These are phyloP conservation scores for Lepiota venenata DNA, from an alignment of 768 basidiomycete species.

Conservation along the genomic window DNA sequence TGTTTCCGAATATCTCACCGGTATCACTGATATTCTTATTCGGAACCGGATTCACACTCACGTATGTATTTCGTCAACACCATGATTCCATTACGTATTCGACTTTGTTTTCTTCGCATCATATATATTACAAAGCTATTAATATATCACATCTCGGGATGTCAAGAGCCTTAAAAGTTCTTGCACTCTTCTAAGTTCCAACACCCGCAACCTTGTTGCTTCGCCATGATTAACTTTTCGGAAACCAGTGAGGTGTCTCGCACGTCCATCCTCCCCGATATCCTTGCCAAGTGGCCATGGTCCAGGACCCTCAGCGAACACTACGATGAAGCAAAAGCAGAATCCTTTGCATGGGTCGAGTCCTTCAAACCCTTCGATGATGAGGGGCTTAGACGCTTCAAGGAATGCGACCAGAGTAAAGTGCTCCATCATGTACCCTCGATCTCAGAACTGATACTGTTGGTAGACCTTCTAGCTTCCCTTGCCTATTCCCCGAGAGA, in stretches of 20 bases:
- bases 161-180: too few relatives aligned
- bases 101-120: too few relatives aligned
- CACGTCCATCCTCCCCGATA: constrained; percentile 3
- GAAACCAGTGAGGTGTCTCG: not conserved
- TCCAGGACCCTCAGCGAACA: constrained; percentile 7
- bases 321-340: constrained; percentile 10
- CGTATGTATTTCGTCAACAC: too few relatives aligned
- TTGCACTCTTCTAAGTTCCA: too few relatives aligned
- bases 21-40: too few relatives aligned
- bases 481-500: constrained; percentile 2
- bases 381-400: not conserved
- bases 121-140: too few relatives aligned
- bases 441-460: not conserved
- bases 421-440: not conserved
- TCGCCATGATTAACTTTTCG: not conserved
- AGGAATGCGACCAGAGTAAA: constrained; percentile 1
- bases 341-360: constrained; percentile 2
- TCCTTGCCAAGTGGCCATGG: constrained; percentile 2
- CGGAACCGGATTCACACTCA: too few relatives aligned
- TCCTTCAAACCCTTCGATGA: not conserved
- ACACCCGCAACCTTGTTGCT: too few relatives aligned
- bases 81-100: too few relatives aligned
- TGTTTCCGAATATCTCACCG: too few relatives aligned
- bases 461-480: not conserved
- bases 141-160: too few relatives aligned